These are phyloP conservation scores for Inosperma sp. DNA, from an alignment of 768 basidiomycete species.

Conservation along the genomic window DNA sequence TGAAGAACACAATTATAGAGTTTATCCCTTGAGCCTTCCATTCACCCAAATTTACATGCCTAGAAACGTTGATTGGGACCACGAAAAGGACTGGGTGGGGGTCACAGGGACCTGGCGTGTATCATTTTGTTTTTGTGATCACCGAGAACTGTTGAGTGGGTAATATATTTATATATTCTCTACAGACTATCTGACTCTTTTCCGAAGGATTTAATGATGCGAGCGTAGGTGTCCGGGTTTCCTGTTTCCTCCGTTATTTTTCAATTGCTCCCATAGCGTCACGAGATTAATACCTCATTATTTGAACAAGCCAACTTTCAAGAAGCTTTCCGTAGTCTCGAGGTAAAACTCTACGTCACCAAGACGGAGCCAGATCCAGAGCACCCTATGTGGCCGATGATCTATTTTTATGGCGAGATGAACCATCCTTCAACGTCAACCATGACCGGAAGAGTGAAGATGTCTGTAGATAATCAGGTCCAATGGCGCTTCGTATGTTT, in stretches of 20 bases:
- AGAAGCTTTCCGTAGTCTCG: constrained; percentile 50
- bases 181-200: background rate
- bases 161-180: constrained; percentile 6
- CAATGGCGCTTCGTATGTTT: constrained; percentile 57
- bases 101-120: constrained; percentile 56
- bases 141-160: constrained; percentile 60
- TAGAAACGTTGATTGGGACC: constrained; percentile 31
- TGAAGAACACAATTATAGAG: constrained; percentile 29
- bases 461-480: constrained; percentile 54
- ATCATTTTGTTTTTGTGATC: constrained; percentile 67
- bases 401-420: constrained; percentile 52
- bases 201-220: constrained; percentile 52
- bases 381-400: constrained; percentile 48
- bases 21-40: constrained; percentile 49
- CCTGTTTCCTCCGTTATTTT: background rate
- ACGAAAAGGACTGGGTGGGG: constrained; percentile 52
- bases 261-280: constrained; percentile 2
- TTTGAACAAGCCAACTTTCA: constrained; percentile 48
- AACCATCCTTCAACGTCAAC: constrained; percentile 38
- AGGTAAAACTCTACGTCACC: constrained; percentile 43
- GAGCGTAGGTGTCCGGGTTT: constrained; percentile 20
- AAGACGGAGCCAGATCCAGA: constrained; percentile 40
- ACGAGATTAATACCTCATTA: constrained; percentile 37
- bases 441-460: constrained; percentile 49
- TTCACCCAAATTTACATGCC: constrained; percentile 51